A percentile compares a stretch with the other conserved stretches of the same genome.
These are phyloP conservation scores for Cercospora sp. DNA, from an alignment of 2,329 filamentous ascomycete genomes.

Conservation along the genomic window DNA sequence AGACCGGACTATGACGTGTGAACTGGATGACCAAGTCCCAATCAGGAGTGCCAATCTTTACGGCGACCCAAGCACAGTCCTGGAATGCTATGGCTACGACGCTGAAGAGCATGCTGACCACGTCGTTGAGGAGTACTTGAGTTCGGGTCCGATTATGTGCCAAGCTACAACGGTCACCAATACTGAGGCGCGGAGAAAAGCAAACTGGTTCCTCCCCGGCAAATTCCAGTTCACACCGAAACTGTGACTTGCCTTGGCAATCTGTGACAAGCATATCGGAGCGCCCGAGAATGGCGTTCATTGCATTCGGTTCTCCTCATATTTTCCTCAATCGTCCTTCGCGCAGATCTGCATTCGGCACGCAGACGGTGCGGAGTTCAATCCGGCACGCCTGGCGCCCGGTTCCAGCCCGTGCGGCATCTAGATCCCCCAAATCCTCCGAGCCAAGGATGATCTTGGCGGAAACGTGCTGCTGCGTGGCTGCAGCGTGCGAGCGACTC, in stretches of 20 bases:
- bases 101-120: slow-evolving; percentile 42
- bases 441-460: background rate
- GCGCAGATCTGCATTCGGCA: background rate
- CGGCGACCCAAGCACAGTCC: slow-evolving; percentile 41
- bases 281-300: background rate
- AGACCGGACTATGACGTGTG: slow-evolving; percentile 41
- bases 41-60: slow-evolving; percentile 45
- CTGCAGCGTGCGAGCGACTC: background rate
- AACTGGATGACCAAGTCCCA: slow-evolving; percentile 40
- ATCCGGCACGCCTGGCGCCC: background rate
- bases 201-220: slow-evolving; percentile 40
- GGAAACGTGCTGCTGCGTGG: background rate
- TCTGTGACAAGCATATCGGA: background rate
- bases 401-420: background rate
- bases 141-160: slow-evolving; percentile 33
- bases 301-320: background rate
- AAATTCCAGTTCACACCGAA: slow-evolving; percentile 25
- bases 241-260: background rate
- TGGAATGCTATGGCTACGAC: slow-evolving; percentile 46
- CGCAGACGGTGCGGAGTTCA: background rate
- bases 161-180: slow-evolving; percentile 36
- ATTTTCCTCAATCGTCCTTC: background rate
- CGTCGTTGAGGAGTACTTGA: slow-evolving; percentile 34
- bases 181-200: slow-evolving; percentile 36
- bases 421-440: background rate